These are phyloP conservation scores for Fusarium nisikadoi DNA, from an alignment of 2,329 filamentous ascomycete genomes.

Conservation along the genomic window DNA sequence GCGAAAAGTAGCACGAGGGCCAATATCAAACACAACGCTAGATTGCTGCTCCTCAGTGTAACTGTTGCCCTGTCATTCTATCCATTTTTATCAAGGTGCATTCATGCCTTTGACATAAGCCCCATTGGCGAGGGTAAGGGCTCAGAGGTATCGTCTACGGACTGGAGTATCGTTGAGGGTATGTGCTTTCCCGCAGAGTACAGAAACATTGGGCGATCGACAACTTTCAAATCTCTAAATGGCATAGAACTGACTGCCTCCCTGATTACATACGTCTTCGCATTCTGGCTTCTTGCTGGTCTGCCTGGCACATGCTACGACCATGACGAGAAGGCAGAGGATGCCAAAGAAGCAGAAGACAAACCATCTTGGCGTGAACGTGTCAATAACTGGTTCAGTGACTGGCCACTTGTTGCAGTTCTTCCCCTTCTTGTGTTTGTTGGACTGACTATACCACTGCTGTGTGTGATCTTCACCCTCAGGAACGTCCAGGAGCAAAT, in stretches of 20 bases:
- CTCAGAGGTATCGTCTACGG: slow-evolving; percentile 1
- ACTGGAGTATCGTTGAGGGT: slow-evolving; percentile 13
- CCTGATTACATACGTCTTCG: slow-evolving; percentile 10
- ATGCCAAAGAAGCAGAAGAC: neutral
- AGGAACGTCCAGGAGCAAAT: slow-evolving; percentile 20
- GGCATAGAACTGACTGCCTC: slow-evolving; percentile 15
- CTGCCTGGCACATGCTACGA: slow-evolving; percentile 7
- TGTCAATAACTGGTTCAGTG: slow-evolving; percentile 7
- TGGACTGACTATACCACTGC: slow-evolving; percentile 10
- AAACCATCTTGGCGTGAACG: neutral
- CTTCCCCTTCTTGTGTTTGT: slow-evolving; percentile 9
- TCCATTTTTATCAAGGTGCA: slow-evolving; percentile 41
- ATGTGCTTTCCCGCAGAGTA: slow-evolving; percentile 22
- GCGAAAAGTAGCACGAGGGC: neutral
- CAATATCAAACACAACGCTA: slow-evolving; percentile 11
- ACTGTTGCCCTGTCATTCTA: slow-evolving; percentile 36
- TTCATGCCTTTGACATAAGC: slow-evolving; percentile 30
- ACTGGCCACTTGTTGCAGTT: neutral
- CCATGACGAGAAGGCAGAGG: neutral
- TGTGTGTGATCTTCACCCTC: slow-evolving; percentile 19
- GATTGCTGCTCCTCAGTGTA: slow-evolving; percentile 16
- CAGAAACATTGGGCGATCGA: neutral
- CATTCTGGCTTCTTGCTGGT: slow-evolving; percentile 25
- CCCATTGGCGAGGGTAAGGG: slow-evolving; percentile 20
- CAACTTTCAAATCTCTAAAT: slow-evolving; percentile 2